Base-by-base conservation (phyloP, 2,329 filamentous ascomycete genomes). In the Xylaria multiplex region DNA sequence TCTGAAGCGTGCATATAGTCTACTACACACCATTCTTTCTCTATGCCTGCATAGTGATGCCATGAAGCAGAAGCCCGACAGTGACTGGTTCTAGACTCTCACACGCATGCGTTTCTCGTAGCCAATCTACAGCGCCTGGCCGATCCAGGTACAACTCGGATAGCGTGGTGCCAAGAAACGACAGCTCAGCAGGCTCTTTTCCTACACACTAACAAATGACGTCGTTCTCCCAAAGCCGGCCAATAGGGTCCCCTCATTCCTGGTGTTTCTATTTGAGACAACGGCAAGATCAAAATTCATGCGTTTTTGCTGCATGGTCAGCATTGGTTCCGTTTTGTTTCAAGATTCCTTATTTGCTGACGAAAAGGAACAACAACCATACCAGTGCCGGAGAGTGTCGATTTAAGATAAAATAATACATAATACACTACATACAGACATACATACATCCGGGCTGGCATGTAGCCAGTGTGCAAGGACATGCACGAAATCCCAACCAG, bases 301-400 rank as follows among this genome's bases (percentile, higher is more conserved):
- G 57, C 62, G 54, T 63, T 69, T 65, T 62, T 66, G 65, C 67
- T 69, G 70, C 70, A 72, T 66, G 64, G 61, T 66, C 59, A 65
- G 60, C 64, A 55, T 62, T 71, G 66, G 70, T 69, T 69, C 72
- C 53, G 48, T 53, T 27, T 56, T 55, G 67, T 67, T 67, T 69
- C 67, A 64, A 52, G 43, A 70, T 70, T 59, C 32, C 52, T 56
- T 19, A 60, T 72, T 65, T 68, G 71, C 65, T 70, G 65, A 69
- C 60, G 53, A 62, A 54, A 63, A 67, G 55, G 64, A 57, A 32
- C n/a, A 42, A 11, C 8, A 30, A 37, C 19, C 8, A 7, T 35
- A 42, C 13, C 45, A 16, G 6, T 6, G 13, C 45, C 4, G 13
- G n/a, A 14, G 7, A 55, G 27, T 30, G 37, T 19, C 22, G 1